Base-by-base conservation (phyloP, 371 early-diverging fungal genomes). In the Actinomucor elegans region DNA sequence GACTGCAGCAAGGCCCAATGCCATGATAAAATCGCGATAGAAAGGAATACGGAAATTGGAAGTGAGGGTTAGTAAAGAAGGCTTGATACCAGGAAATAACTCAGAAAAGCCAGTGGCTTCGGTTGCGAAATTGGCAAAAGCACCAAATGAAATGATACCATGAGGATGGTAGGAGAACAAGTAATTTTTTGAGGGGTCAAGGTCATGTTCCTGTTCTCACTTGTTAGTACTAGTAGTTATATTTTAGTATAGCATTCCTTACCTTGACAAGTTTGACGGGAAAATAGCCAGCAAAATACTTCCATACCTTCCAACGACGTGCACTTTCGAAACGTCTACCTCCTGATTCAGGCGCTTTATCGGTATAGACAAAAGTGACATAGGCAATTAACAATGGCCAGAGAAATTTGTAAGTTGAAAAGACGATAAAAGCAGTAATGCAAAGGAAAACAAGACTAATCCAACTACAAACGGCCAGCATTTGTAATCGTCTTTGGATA, bases 71-170 rank as follows among this genome's bases (percentile, higher is more conserved):
- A 88, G 59, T 14, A 87, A 60, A 2, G 77, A 78, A 41, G 86
- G 72, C 5, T 66, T 64, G 41, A 92, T 75, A 4, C 91, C 93
- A 1, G 88, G 87, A 36, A 88, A 83, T 12, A 73, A 51, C 34
- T 83, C 68, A 7, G 86, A 85, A 40, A 92, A 77, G 1, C 81
- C 71, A 27, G 82, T 83, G 1, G 83, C 83, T 58, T 88, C 85
- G 12, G 89, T 93, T 6, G 78, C 92, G 81, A 94, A 92, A 42
- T 88, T 87, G 32, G 85, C 77, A 55, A 86, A 86, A 0, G 93
- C 92, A 4, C 94, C 94, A 58, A 91, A 77, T 7, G 85, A 81
- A 51, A 94, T 86, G 47, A 96, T 88, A 11, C 94, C 92, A 48
- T 92, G 92, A 18, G 92, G 92, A 48, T 89, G 89, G 51, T 89